Percentiles rank a stretch among this genome's conserved stretches.
phyloP scores from a whole-genome alignment of 768 basidiomycete genomes.

The Suillus occidentalis region DNA sequence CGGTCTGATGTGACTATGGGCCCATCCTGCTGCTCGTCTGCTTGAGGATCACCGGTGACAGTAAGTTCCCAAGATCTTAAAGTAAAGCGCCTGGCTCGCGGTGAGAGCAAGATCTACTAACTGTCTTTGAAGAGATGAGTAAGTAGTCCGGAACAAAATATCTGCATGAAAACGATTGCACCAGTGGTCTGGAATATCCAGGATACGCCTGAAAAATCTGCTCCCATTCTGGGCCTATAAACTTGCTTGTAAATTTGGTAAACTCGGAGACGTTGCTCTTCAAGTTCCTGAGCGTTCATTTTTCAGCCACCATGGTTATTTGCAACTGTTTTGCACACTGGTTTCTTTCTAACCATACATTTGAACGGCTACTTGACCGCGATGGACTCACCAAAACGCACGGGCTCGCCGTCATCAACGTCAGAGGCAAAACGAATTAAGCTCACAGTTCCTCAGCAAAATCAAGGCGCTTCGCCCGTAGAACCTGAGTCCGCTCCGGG shows the following conservation, averaged over 20 bases:
- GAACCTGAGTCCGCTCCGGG: slow-evolving; percentile 80
- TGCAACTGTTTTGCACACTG: not conserved
- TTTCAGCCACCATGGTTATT: not conserved
- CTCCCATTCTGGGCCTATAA: not conserved
- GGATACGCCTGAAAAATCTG: not conserved
- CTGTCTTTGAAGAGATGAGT: not conserved
- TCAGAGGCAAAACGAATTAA: slow-evolving; percentile 60
- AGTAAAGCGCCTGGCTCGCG: not conserved
- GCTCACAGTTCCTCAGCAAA: slow-evolving; percentile 51
- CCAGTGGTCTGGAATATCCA: not conserved
- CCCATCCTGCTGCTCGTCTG: not conserved
- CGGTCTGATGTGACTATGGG: not conserved
- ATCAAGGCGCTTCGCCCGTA: slow-evolving; percentile 70
- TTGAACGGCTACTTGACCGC: slow-evolving; percentile 22
- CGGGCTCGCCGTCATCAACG: slow-evolving; percentile 54
- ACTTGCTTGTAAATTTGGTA: not conserved
- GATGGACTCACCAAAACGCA: slow-evolving; percentile 70
- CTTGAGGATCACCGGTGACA: not conserved
- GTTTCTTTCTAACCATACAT: slow-evolving; percentile 3
- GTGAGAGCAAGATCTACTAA: not conserved
- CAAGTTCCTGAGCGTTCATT: not conserved
- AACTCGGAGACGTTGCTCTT: not conserved
- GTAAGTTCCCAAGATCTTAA: not conserved
- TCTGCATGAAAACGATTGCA: not conserved
- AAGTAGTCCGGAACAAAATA: not conserved